phyloP scores from a whole-genome alignment of 2,329 filamentous ascomycete genomes.

The Aspergillus brunneoviolaceus region DNA sequence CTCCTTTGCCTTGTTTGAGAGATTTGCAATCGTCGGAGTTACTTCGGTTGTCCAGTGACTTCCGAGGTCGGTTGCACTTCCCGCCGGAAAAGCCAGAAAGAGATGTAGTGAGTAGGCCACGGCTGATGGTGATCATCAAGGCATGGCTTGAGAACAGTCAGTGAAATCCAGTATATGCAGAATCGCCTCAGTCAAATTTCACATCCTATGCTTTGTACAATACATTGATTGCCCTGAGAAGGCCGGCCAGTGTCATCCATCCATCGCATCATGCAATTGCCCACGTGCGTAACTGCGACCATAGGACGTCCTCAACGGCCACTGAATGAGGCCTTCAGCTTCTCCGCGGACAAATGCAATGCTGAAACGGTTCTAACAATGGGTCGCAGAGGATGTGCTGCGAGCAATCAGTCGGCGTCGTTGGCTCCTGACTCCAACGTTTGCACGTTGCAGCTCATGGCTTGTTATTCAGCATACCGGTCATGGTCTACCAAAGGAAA shows the following conservation, averaged over 20 bases:
- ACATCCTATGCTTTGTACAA: neutral
- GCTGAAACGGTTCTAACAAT: constrained; percentile 1
- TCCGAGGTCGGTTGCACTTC: neutral
- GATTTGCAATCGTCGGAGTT: neutral
- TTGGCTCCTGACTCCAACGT: neutral
- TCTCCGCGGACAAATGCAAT: neutral
- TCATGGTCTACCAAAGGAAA: too few species aligned
- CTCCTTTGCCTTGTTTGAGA: neutral
- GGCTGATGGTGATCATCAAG: neutral
- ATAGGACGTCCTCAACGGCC: neutral
- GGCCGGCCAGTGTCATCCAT: neutral
- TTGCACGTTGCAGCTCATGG: neutral
- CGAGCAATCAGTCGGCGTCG: neutral
- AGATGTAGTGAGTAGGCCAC: too few species aligned
- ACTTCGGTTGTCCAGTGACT: neutral
- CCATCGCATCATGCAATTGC: neutral
- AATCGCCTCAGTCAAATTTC: neutral
- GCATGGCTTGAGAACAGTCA: too few species aligned
- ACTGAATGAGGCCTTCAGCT: constrained; percentile 2
- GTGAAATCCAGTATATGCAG: too few species aligned
- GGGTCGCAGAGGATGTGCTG: neutral
- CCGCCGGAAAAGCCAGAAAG: too few species aligned
- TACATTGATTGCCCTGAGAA: neutral
- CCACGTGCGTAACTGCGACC: constrained; percentile 2
- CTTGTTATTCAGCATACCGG: neutral